A percentile compares a stretch with the other conserved stretches of the same genome.
These are phyloP conservation scores for Monosporascus ibericus DNA, from an alignment of 2,329 filamentous ascomycete genomes.

Conservation along the genomic window DNA sequence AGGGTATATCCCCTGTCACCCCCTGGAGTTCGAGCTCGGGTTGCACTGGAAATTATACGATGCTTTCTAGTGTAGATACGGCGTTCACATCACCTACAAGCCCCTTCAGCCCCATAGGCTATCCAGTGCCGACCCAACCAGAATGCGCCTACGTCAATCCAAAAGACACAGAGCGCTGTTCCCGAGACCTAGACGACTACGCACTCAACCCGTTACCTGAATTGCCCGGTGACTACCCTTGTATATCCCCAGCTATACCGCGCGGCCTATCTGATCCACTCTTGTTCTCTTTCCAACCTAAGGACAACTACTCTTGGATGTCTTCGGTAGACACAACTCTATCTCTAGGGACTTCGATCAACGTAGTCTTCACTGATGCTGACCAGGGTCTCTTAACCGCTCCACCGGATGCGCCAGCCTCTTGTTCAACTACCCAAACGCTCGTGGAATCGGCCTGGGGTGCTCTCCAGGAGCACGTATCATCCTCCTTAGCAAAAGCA, in stretches of 20 bases:
- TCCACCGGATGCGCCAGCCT: conserved; percentile 12
- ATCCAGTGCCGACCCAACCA: conserved; percentile 13
- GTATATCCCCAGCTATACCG: conserved; percentile 23
- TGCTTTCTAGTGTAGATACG: conserved; percentile 34
- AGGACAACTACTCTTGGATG: conserved; percentile 26
- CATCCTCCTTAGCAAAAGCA: conserved; percentile 38
- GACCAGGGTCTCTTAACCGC: conserved; percentile 12
- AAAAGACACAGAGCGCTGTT: conserved; percentile 18
- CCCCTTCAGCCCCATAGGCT: conserved; percentile 26
- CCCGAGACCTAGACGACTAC: conserved; percentile 21
- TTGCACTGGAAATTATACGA: conserved; percentile 31
- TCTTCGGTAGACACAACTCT: conserved; percentile 27
- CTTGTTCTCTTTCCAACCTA: conserved; percentile 29
- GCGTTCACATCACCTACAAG: conserved; percentile 41
- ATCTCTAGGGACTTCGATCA: conserved; percentile 28
- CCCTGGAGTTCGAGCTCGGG: conserved; percentile 30
- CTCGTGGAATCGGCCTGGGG: conserved; percentile 40
- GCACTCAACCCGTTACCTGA: conserved; percentile 30
- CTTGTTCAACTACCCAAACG: conserved; percentile 28
- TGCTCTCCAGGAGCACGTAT: conserved; percentile 39
- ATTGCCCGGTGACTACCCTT: conserved; percentile 36
- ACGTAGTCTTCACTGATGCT: conserved; percentile 30
- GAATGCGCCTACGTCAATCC: conserved; percentile 21
- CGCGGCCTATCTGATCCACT: conserved; percentile 29
- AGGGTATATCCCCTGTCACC: conserved; percentile 42